A percentile compares a stretch with the other conserved stretches of the same genome.
Conservation (phyloP, 1,284 basidiomycete species). For the Puccinia hordei region DNA sequence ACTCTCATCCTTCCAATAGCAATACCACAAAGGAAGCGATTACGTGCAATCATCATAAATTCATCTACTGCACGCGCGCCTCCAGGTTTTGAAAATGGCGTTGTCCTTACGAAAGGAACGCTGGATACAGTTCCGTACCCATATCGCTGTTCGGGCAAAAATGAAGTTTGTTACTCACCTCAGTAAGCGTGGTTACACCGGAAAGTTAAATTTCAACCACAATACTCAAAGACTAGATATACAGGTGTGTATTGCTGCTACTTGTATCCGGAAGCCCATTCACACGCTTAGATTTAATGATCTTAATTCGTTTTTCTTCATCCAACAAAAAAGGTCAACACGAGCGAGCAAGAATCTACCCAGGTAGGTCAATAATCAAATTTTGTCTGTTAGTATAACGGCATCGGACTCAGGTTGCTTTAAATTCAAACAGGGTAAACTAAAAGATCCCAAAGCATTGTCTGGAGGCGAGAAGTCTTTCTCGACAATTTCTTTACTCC, state of each 20-base stretch:
- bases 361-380: constrained; percentile 40
- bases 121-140: constrained; percentile 84
- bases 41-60: background rate
- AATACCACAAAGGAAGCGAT: background rate
- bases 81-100: constrained; percentile 60
- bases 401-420: background rate
- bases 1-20: background rate
- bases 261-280: background rate
- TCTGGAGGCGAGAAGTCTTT: constrained; percentile 94
- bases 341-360: constrained; percentile 43
- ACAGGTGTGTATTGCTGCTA: constrained; percentile 62
- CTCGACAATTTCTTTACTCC: constrained; percentile 87
- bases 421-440: background rate
- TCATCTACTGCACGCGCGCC: background rate
- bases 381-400: too few species aligned
- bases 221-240: constrained; percentile 68
- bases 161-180: constrained; percentile 79
- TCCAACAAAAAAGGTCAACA: constrained; percentile 24
- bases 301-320: background rate
- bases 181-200: constrained; percentile 69
- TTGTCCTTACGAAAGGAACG: constrained; percentile 68
- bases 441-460: constrained; percentile 62
- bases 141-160: constrained; percentile 82
- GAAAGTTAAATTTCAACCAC: constrained; percentile 73
- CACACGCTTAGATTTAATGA: background rate